Evolutionary conservation across 106 monocot species (phyloP), one percentile per base, ranked within the genome.

Genomic region (Phalaenopsis aphrodite): DNA sequence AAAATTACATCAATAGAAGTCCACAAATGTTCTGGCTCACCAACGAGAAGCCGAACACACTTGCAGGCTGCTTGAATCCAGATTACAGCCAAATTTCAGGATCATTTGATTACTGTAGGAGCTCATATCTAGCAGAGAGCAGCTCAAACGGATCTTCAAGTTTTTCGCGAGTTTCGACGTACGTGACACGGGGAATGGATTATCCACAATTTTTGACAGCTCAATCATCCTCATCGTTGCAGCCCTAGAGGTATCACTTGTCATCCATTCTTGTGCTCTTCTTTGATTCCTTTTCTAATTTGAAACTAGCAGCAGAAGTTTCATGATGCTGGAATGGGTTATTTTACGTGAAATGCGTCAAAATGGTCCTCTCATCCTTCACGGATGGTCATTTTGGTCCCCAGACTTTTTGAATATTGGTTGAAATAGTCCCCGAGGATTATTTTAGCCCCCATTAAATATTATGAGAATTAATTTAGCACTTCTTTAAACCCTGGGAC

Each of bases 211-310:
- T 85, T 23, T 84, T 87, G 5, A 89, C 89, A 11, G 89, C 84
- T 57, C 89, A 80, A 64, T 84, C 89, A 10, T 87, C 89, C 30
- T 30, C 30, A 12, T 87, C 87, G 42, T 85, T 88, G 38, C 92
- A 56, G 39, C 30, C 65, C 1, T 67, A 79, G 49, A 79, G 85
- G 80, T 83, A 88, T 56, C 79, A 8, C 37, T 45, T 37, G 7
- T 48, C 8, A 5, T 4, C n/a, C 41, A 19, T 56, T 41, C 56
- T 17, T 10, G 30, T 46, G 8, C 55, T 24, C 42, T 24, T 12
- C 11, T 5, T 73, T 48, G 46, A 37, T 15, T 8, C 5, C 46
- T 52, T 64, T 5, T 65, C 9, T 65, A 24, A 65, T 65, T 65
- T 65, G 64, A 65, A 9, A 52, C 64, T 65, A 8, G 64, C 24